Evolutionary conservation across 768 basidiomycete genomes (phyloP).

Genomic region (Chalciporus pseudorubinellus): DNA sequence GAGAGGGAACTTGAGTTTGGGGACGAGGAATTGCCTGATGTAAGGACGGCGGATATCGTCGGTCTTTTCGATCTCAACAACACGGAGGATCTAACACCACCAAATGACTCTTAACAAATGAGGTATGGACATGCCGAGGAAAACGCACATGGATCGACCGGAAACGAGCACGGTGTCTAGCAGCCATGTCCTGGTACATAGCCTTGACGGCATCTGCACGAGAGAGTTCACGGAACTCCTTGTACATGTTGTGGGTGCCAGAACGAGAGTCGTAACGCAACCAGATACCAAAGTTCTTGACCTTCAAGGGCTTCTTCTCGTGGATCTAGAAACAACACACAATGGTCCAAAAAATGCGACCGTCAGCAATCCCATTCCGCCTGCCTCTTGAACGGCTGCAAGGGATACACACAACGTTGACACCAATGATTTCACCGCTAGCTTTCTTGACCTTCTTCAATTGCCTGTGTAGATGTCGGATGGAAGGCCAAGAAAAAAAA

Average conservation of each 20-base stretch:
- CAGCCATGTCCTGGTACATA: constrained; percentile 99
- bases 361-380: constrained; percentile 69
- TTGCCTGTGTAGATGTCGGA: constrained; percentile 51
- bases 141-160: constrained; percentile 89
- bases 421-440: constrained; percentile 97
- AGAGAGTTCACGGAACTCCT: constrained; percentile 95
- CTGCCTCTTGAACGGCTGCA: constrained; percentile 84
- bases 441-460: constrained; percentile 99
- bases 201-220: constrained; percentile 95
- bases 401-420: constrained; percentile 89
- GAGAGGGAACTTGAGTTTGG: constrained; percentile 94
- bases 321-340: constrained; percentile 68
- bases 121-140: not conserved
- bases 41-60: constrained; percentile 93
- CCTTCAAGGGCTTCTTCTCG: constrained; percentile 96
- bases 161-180: constrained; percentile 98
- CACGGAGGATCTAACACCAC: constrained; percentile 83
- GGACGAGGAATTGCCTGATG: constrained; percentile 93
- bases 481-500: not conserved
- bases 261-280: constrained; percentile 99
- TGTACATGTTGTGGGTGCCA: constrained; percentile 99
- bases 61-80: constrained; percentile 91
- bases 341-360: constrained; percentile 26
- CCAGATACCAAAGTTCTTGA: constrained; percentile 99
- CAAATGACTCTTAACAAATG: not conserved